Conservation (phyloP, 2,329 filamentous ascomycete genomes). For the Hirsutella rhossiliensis region DNA sequence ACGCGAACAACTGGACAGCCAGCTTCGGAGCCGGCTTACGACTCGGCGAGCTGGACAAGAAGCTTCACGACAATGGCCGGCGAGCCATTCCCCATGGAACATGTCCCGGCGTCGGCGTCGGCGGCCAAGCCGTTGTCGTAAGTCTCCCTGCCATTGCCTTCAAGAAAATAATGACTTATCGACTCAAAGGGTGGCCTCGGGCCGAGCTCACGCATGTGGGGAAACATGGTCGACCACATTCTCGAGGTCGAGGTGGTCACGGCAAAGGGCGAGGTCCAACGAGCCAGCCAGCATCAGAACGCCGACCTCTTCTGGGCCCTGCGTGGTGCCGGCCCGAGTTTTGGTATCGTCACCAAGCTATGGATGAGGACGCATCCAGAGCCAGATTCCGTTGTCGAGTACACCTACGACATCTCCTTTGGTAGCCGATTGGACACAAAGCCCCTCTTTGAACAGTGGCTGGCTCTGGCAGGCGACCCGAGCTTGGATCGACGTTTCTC, state of each 20-base stretch:
- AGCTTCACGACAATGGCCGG: constrained; percentile 36
- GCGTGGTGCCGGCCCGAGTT: constrained; percentile 42
- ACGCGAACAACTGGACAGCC: constrained; percentile 36
- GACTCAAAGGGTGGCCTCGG: constrained; percentile 39
- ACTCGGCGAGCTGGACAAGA: constrained; percentile 38
- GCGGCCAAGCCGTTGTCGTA: constrained; percentile 46
- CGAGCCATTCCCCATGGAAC: constrained; percentile 49
- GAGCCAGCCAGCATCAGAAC: constrained; percentile 33
- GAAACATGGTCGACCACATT: constrained; percentile 41
- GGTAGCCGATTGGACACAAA: constrained; percentile 34
- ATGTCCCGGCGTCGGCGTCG: constrained; percentile 46
- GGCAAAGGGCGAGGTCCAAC: constrained; percentile 37
- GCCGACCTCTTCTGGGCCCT: constrained; percentile 44
- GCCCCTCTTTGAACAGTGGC: constrained; percentile 43
- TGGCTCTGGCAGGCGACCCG: constrained; percentile 40
- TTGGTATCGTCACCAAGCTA: constrained; percentile 46
- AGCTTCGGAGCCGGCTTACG: constrained; percentile 40
- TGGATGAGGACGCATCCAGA: constrained; percentile 42
- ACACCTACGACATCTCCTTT: constrained; percentile 41
- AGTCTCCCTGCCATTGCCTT: constrained; percentile 7
- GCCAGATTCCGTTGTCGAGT: constrained; percentile 43
- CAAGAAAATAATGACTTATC: background rate
- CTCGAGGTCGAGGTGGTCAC: constrained; percentile 44
- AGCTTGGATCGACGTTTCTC: constrained; percentile 46
- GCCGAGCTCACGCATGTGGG: constrained; percentile 48